Conservation (phyloP, 306 rosid species). For the Heteromeles arbutifolia region DNA sequence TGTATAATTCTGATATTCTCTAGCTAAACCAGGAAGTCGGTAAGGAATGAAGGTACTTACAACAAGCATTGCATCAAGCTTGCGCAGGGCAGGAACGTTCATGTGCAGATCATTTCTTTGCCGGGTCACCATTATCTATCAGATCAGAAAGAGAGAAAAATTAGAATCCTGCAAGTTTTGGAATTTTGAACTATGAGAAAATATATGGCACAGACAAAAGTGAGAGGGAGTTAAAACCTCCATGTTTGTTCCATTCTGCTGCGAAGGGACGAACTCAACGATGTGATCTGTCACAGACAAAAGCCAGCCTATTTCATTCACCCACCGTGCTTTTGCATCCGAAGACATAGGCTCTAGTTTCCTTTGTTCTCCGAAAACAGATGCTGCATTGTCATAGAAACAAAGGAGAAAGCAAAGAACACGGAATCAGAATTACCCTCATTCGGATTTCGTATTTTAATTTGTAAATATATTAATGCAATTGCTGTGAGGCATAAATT, state of each 20-base stretch:
- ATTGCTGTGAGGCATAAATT: neutral
- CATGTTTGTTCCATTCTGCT: constrained; percentile 71
- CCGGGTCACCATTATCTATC: constrained; percentile 81
- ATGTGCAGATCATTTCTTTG: constrained; percentile 78
- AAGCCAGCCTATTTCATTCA: constrained; percentile 81
- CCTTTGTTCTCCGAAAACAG: constrained; percentile 77
- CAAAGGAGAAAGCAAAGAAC: neutral
- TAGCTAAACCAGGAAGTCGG: neutral
- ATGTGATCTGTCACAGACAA: constrained; percentile 84
- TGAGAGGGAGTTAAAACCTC: constrained; percentile 42
- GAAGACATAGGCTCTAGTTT: constrained; percentile 64
- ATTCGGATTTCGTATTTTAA: neutral
- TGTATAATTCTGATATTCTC: neutral
- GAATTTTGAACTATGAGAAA: neutral
- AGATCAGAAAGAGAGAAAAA: neutral
- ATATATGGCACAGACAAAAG: neutral
- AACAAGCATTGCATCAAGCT: constrained; percentile 82
- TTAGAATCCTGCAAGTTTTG: neutral
- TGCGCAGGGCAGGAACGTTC: constrained; percentile 77
- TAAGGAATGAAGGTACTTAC: constrained; percentile 35
- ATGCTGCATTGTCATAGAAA: constrained; percentile 46
- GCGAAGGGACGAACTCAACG: constrained; percentile 80
- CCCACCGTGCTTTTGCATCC: constrained; percentile 73
- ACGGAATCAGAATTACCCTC: neutral
- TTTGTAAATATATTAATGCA: neutral